Base-by-base conservation (phyloP, 1,284 basidiomycete species). In the Sanghuangporus baumii region DNA sequence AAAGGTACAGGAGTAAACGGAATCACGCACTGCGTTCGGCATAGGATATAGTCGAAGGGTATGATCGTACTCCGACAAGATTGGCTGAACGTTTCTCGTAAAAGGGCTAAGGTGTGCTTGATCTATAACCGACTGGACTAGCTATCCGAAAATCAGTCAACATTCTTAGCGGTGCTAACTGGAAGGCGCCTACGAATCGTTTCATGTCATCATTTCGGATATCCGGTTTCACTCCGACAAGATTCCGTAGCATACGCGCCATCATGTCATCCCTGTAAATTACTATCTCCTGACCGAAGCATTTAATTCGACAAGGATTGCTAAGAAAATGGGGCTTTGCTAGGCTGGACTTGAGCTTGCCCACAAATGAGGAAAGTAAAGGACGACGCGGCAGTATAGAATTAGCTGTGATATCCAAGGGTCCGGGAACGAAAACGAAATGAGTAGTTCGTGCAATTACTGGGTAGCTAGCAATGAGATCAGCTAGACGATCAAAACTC, bases 251-350 rank as follows among this genome's bases (percentile, higher is more conserved):
- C 91, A 99, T 96, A 63, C 91, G 83, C 2, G 93, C 86, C 94
- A 99, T 97, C 59, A 91, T 75, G 72, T 99, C 94, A 69, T 99
- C 95, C 59, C 97, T 80, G 71, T 91, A 97, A 23, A 99, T 78
- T 43, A 99, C 96, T 51, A 99, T 87, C 75, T 99, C 97, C 71
- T 98, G 96, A 36, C 92, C 88, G 72, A 96, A 97, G 74, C 98
- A 98, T 68, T 92, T 91, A 70, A 99, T 85, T 6, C 97, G 87
- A 74, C 94, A 97, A 0, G 97, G 97, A 73, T 99, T 98, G 55
- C 88, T 91, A 0, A 87, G 88, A 70, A 99, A 91, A 68, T 91
- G 85, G 0, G 87, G 80, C 68, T 90, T 89, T 0, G 93, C 89
- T 26, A 97, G 73, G 67, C 87, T 87, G 1, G 82, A 76, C 66